Percentiles rank a stretch among this genome's conserved stretches.
Conservation (phyloP, 352 stramenopile species). For the Globisporangium cystogenes region DNA sequence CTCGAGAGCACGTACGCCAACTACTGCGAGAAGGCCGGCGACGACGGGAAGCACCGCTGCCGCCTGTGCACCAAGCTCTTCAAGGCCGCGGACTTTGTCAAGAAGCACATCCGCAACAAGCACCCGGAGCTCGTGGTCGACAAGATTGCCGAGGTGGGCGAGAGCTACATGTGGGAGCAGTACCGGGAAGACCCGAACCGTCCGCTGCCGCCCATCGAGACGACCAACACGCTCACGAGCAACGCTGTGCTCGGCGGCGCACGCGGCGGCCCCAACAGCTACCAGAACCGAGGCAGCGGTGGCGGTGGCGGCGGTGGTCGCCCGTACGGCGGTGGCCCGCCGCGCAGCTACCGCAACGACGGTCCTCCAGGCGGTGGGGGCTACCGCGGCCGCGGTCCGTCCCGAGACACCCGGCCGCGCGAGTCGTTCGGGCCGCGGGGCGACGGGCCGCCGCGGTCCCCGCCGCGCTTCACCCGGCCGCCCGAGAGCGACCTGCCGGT, state of each 20-base stretch:
- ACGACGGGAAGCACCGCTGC: conserved; percentile 79
- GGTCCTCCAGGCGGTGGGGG: conserved; percentile 20
- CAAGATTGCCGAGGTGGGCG: conserved; percentile 73
- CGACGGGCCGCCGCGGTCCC: conserved; percentile 12
- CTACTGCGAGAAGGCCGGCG: conserved; percentile 79
- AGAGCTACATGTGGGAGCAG: conserved; percentile 87
- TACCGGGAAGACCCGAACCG: conserved; percentile 79
- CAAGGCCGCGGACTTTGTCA: conserved; percentile 84
- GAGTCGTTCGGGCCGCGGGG: conserved; percentile 12
- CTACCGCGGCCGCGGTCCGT: conserved; percentile 44
- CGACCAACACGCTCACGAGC: conserved; percentile 52
- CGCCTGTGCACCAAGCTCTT: conserved; percentile 86
- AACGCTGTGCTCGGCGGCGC: conserved; percentile 49
- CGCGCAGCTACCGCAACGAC: conserved; percentile 44
- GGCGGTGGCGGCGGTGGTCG: conserved; percentile 24
- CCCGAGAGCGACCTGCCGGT: conserved; percentile 70
- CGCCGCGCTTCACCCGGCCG: neutral
- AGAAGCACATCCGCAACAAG: conserved; percentile 88
- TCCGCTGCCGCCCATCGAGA: conserved; percentile 70
- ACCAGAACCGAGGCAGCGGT: conserved; percentile 19
- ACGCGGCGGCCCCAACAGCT: conserved; percentile 30
- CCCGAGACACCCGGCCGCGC: conserved; percentile 38
- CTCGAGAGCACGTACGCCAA: conserved; percentile 75
- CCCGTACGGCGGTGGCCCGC: conserved; percentile 18
- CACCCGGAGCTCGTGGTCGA: conserved; percentile 79